phyloP scores from a whole-genome alignment of 2,329 filamentous ascomycete genomes.

The Talaromyces albobiverticillius region DNA sequence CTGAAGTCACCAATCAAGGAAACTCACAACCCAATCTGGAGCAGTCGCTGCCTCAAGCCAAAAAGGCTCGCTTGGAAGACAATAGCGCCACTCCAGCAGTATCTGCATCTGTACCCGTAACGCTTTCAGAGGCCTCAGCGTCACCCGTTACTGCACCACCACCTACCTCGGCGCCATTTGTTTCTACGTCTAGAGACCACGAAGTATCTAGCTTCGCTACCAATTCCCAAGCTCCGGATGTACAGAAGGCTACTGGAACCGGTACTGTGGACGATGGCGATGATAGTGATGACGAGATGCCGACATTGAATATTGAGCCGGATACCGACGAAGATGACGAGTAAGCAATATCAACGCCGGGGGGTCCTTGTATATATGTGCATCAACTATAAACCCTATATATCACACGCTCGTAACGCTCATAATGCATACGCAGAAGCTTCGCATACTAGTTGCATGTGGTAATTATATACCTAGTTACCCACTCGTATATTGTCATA shows the following conservation, averaged over 20 bases:
- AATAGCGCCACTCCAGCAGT: slow-evolving; percentile 4
- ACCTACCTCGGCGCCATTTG: slow-evolving; percentile 9
- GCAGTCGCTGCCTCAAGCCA: slow-evolving; percentile 19
- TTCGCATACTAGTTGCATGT: too few species aligned
- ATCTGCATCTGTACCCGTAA: slow-evolving; percentile 15
- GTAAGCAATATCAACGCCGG: slow-evolving; percentile 15
- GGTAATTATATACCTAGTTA: too few species aligned
- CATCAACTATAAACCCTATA: neutral
- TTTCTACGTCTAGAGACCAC: neutral
- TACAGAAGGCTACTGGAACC: neutral
- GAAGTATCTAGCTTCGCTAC: neutral
- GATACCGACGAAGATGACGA: slow-evolving; percentile 44
- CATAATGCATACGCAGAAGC: neutral
- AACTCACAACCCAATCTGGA: slow-evolving; percentile 9
- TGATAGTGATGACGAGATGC: slow-evolving; percentile 49
- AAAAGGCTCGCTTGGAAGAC: slow-evolving; percentile 31
- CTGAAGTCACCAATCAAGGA: neutral
- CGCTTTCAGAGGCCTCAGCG: slow-evolving; percentile 19
- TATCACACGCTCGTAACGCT: neutral
- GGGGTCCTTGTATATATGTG: neutral
- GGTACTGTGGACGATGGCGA: slow-evolving; percentile 26
- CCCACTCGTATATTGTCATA: neutral
- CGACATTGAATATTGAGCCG: slow-evolving; percentile 46
- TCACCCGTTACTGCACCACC: slow-evolving; percentile 13
- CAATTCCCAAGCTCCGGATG: neutral